Base-by-base conservation (phyloP, 1,284 basidiomycete species). In the Heliocybe sulcata region DNA sequence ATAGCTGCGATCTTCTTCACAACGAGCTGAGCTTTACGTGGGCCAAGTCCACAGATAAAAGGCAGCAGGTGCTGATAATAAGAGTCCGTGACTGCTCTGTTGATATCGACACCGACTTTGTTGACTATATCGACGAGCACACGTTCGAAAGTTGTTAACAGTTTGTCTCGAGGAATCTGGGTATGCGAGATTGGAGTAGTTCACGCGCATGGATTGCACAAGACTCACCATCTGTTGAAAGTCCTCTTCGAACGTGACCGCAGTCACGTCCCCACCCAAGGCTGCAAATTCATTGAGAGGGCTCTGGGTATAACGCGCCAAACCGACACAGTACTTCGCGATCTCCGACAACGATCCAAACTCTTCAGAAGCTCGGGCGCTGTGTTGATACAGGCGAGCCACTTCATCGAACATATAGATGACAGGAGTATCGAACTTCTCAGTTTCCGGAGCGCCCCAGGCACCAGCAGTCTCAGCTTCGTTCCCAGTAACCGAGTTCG, bases 81-180 rank as follows among this genome's bases (percentile, higher is more conserved):
- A 1, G 84, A 67, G 69, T 97, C 92, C 1, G 83, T 83, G 26
- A 94, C 85, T 29, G 93, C 92, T 27, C 87, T 86, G 68, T 99
- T 98, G 72, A 99, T 90, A 67, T 98, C 95, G 47, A 99, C 93
- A 23, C 97, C 97, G 58, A 94, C 87, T 63, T 85, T 86, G 72
- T 95, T 98, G 58, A 92, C 89, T 19, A 91, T 77, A 64, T 98
- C 94, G 54, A 97, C 92, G 42, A 99, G 72, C 45, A 85, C 87
- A 35, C 92, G 83, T 70, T 99, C 97, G 29, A 98, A 81, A 9
- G 88, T 83, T 14, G 77, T 71, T 54, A 93, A 71, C 22, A 99
- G 75, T 65, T 94, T 95, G 63, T 97, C 52, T 26, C 27, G 9
- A 2, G 31, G 31, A 25, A 53, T n/a, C 48, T 57, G 50, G 16